Conservation (phyloP, 805 yeast species). For the Ogataea kodamae region DNA sequence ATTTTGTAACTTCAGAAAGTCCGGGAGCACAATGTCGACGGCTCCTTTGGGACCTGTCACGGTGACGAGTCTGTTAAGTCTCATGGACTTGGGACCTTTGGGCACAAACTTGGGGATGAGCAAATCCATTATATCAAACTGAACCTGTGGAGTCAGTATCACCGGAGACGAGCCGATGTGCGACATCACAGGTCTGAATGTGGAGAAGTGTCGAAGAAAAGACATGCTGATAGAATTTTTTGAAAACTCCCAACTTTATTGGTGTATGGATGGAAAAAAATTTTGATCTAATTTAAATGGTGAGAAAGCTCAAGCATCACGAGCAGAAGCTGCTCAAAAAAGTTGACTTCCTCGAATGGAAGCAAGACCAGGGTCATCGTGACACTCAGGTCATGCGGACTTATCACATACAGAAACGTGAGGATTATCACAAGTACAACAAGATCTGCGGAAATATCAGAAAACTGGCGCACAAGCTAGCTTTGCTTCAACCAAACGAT, state of each 20-base stretch:
- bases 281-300: constrained; percentile 41
- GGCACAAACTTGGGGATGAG: constrained; percentile 56
- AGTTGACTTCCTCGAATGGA: constrained; percentile 97
- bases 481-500: constrained; percentile 82
- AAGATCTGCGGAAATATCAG: constrained; percentile 89
- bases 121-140: constrained; percentile 43
- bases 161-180: constrained; percentile 84
- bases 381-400: constrained; percentile 96
- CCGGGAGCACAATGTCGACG: constrained; percentile 63
- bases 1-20: constrained; percentile 52
- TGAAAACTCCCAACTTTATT: background rate
- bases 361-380: constrained; percentile 91
- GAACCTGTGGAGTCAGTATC: constrained; percentile 59
- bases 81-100: constrained; percentile 60
- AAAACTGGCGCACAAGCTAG: constrained; percentile 79
- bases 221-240: constrained; percentile 7
- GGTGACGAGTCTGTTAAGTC: constrained; percentile 54
- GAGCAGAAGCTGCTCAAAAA: constrained; percentile 92
- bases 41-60: constrained; percentile 78
- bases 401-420: constrained; percentile 90
- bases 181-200: constrained; percentile 38
- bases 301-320: constrained; percentile 86
- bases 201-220: constrained; percentile 29
- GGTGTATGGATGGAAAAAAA: constrained; percentile 11
- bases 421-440: constrained; percentile 93